Evolutionary conservation across 352 stramenopile genomes (phyloP), one percentile per base, ranked within the genome.

Genomic region (Globisporangium cystogenes): DNA sequence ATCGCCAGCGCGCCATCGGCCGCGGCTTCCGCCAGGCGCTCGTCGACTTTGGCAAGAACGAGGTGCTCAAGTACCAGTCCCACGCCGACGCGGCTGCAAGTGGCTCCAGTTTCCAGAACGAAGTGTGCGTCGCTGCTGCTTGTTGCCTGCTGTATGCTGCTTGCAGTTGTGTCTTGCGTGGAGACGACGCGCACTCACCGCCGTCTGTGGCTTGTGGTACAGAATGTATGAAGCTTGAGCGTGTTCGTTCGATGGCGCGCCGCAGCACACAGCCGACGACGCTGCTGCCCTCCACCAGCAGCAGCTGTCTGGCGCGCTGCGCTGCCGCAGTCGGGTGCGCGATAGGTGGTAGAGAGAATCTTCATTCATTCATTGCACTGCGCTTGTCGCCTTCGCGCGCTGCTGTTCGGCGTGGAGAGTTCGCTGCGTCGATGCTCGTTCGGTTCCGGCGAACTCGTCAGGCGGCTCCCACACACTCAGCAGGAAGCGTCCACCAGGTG

Each of bases 81-180:
- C 85, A 95, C 53, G 85, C 82, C 26, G 85, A 93, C 53, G 85
- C 85, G 48, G 85, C 85, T 15, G 85, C 85, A 48, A 93, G 82
- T 45, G 85, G 85, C 55, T 95, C 85, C 43, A 95, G 85, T 77
- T 95, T 92, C 72, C 82, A 95, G 61, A 95, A 95, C 64, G 85
- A 95, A 90, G 85, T 95, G 82, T 95, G 84, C 64, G 53, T 53
- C 29, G 16, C n/a, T 55, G 21, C 16, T 48, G 18, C 57, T 16
- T 23, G 7, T 27, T 3, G 35, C 40, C 5, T 23, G 5, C 12
- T 26, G 39, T 20, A 7, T 47, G 33, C 15, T 7, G 26, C n/a
- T n/a, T n/a, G n/a, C n/a, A n/a, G n/a, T n/a, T n/a, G n/a, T n/a
- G n/a, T n/a, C n/a, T 23, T 8, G 8, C 14, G 18, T 51, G 14